Evolutionary conservation across 179 eudicot species (phyloP), one percentile per base, ranked within the genome.

Genomic region (Silene noctiflora): DNA sequence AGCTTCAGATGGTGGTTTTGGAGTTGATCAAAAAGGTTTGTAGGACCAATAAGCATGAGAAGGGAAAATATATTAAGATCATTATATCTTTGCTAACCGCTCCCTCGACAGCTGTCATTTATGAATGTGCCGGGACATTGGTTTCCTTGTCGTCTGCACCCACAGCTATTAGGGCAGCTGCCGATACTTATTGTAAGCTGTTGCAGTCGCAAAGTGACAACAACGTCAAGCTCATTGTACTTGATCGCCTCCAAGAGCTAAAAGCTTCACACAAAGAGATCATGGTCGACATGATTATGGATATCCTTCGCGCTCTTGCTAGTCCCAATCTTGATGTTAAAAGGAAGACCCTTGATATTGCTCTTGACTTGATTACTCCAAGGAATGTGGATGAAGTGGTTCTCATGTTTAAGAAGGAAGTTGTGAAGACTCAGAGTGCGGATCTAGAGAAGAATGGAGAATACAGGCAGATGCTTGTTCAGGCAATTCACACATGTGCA

Each of bases 401-500:
- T 82, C 93, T 87, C 67, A 44, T 86, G 87, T 78, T 90, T 76
- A 90, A 90, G 84, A 90, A 90, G 78, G 93, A 90, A 81, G 91
- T 90, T 53, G 82, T 89, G 77, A 90, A 89, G 87, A 90, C 96
- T 68, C 96, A 90, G 76, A 86, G 83, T 77, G 96, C 81, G 12
- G 96, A 89, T 73, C 82, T 83, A n/a, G 93, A 90, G 84, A 90
- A 90, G 85, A 89, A 89, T 75, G 96, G 91, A 69, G 96, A 90
- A 68, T 89, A 90, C 42, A 81, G 93, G 77, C 96, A 90, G 76
- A 85, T 90, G 91, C 93, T 90, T 78, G 93, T 90, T 67, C 93
- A 90, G 74, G 93, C 96, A 31, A 90, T 90, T 73, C 96, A 89
- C 82, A 86, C 89, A 3, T 90, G 96, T 86, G 96, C 96, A 10